Evolutionary conservation across 192 early-diverging fungal species (phyloP).

Genomic region (Entomortierella lignicola): DNA sequence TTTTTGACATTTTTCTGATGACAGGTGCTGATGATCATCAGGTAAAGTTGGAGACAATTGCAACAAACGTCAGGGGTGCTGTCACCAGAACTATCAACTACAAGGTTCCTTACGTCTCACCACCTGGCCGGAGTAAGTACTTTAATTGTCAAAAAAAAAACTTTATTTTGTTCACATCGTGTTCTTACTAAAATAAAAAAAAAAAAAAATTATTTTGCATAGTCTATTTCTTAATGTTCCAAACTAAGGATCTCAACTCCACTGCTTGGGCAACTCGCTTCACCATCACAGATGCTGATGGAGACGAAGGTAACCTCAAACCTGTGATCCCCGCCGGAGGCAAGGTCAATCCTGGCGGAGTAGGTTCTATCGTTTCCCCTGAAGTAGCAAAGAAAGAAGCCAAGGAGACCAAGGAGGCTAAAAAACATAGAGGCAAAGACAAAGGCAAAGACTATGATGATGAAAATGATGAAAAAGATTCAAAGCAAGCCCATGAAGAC

Average conservation of each 20-base stretch:
- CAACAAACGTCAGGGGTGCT: slow-evolving; percentile 34
- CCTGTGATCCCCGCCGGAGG: slow-evolving; percentile 33
- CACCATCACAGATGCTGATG: slow-evolving; percentile 33
- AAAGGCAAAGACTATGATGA: not conserved
- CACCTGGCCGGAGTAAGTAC: slow-evolving; percentile 43
- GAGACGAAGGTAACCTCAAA: slow-evolving; percentile 21
- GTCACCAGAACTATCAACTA: slow-evolving; percentile 26
- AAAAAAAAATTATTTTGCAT: no score
- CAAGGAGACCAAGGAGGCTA: no score
- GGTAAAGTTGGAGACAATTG: slow-evolving; percentile 33
- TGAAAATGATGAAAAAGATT: not conserved
- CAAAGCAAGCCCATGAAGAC: not conserved
- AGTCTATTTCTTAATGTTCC: slow-evolving; percentile 54
- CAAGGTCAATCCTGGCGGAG: slow-evolving; percentile 41
- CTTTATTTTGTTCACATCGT: no score
- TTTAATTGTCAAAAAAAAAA: no score
- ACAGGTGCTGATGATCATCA: slow-evolving; percentile 44
- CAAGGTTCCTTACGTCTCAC: slow-evolving; percentile 32
- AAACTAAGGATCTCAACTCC: slow-evolving; percentile 23
- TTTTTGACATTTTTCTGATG: slow-evolving; percentile 52
- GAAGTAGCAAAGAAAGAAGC: not conserved
- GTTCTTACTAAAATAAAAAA: no score
- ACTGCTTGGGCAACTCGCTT: slow-evolving; percentile 49
- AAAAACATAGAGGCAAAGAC: not conserved
- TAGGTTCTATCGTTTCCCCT: slow-evolving; percentile 13